A percentile compares a stretch with the other conserved stretches of the same genome.
Evolutionary conservation across 371 early-diverging fungal species (phyloP).

Genomic region (Smittium culicis): DNA sequence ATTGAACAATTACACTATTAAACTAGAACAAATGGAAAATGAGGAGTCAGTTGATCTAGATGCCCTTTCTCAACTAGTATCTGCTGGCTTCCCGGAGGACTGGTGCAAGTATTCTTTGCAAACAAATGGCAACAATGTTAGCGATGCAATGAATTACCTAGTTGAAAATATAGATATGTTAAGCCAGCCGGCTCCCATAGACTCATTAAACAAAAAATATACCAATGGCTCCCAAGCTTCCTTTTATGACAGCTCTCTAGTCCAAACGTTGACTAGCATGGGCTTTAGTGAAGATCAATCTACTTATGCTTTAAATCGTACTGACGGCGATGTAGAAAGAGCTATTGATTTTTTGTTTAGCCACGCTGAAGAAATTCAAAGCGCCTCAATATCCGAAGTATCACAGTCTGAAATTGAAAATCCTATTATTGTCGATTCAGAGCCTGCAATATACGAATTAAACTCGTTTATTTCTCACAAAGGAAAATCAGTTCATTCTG

Average conservation of each 20-base stretch:
- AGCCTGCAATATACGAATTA: constrained; percentile 53
- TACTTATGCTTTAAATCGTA: constrained; percentile 62
- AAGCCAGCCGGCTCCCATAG: constrained; percentile 21
- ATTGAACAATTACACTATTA: no score
- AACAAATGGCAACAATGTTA: constrained; percentile 62
- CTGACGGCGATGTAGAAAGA: constrained; percentile 56
- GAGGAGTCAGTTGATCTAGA: constrained; percentile 52
- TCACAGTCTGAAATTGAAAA: constrained; percentile 5
- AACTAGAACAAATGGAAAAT: not conserved
- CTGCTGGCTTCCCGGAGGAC: constrained; percentile 82
- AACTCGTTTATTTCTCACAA: constrained; percentile 83
- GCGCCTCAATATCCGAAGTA: constrained; percentile 4
- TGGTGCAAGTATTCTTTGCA: constrained; percentile 67
- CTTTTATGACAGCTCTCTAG: not conserved
- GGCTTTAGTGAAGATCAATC: constrained; percentile 76
- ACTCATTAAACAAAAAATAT: constrained; percentile 9
- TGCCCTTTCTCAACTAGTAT: constrained; percentile 55
- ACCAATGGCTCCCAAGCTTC: not conserved
- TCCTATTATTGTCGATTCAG: constrained; percentile 33
- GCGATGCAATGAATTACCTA: constrained; percentile 89
- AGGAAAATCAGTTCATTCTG: constrained; percentile 91
- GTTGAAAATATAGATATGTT: constrained; percentile 94
- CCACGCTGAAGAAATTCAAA: constrained; percentile 46
- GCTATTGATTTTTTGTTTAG: constrained; percentile 92
- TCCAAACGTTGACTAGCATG: constrained; percentile 61